Evolutionary conservation across 768 basidiomycete species (phyloP).

Genomic region (Floccularia luteovirens): DNA sequence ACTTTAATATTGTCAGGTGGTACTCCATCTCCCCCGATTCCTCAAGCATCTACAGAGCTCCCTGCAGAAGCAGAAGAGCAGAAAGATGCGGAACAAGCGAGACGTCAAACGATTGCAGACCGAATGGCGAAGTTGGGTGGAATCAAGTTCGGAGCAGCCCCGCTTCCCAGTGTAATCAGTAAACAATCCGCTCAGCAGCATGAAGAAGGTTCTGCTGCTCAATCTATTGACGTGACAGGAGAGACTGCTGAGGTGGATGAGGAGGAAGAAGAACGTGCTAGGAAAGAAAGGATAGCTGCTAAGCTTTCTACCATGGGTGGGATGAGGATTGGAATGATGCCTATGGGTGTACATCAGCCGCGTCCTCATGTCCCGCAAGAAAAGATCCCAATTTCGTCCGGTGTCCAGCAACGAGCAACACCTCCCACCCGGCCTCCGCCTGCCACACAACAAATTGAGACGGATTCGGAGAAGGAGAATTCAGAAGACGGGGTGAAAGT

Average conservation of each 20-base stretch:
- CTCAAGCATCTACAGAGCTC: constrained; percentile 8
- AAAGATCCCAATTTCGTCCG: constrained; percentile 8
- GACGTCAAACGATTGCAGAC: constrained; percentile 76
- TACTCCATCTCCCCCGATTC: constrained; percentile 8
- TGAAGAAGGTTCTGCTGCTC: constrained; percentile 17
- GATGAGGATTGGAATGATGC: constrained; percentile 52
- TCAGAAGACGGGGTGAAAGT: constrained; percentile 54
- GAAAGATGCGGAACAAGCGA: constrained; percentile 40
- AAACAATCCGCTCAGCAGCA: constrained; percentile 28
- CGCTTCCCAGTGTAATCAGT: constrained; percentile 26
- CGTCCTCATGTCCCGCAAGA: constrained; percentile 5
- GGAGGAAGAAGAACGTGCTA: constrained; percentile 57
- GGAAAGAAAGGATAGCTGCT: constrained; percentile 44
- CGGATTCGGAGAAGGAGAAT: constrained; percentile 41
- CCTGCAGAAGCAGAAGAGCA: constrained; percentile 21
- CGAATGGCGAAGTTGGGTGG: constrained; percentile 93
- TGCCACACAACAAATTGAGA: constrained; percentile 23
- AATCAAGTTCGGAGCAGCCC: constrained; percentile 72
- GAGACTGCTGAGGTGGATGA: constrained; percentile 21
- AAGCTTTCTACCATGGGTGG: constrained; percentile 51
- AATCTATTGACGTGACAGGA: constrained; percentile 5
- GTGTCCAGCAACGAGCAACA: constrained; percentile 13
- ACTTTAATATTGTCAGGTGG: constrained; percentile 12
- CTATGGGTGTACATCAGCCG: constrained; percentile 17
- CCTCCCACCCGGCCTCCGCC: constrained; percentile 18